These are phyloP conservation scores for Pythium chondricola DNA, from an alignment of 352 stramenopile species.

Conservation along the genomic window DNA sequence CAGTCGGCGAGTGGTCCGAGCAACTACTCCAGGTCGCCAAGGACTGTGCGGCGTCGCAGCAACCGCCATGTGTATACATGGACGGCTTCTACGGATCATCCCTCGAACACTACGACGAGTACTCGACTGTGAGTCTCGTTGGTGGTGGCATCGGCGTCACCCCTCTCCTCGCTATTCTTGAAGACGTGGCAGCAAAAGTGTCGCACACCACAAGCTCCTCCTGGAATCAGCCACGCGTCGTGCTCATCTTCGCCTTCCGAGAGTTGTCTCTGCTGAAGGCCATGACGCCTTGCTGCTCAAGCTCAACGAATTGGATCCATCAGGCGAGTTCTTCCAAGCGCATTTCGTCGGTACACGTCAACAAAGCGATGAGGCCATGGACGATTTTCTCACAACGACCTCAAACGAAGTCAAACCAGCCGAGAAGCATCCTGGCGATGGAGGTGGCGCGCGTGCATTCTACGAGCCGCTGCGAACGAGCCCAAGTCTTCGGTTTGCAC, in stretches of 20 bases:
- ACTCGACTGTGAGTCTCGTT: constrained; percentile 26
- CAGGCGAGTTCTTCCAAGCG: constrained; percentile 14
- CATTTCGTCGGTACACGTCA: background rate
- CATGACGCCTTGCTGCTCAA: constrained; percentile 11
- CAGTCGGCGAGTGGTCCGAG: constrained; percentile 32
- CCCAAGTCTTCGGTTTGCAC: constrained; percentile 23
- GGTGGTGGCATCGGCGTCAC: constrained; percentile 34
- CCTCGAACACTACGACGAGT: constrained; percentile 26
- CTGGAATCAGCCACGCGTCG: constrained; percentile 10
- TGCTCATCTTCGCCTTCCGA: constrained; percentile 31
- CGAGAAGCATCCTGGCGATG: background rate
- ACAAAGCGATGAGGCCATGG: background rate
- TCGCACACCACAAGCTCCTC: constrained; percentile 13
- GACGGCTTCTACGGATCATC: constrained; percentile 38
- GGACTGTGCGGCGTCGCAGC: constrained; percentile 21
- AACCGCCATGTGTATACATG: constrained; percentile 25
- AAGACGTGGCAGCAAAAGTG: constrained; percentile 25
- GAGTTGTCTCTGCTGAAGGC: constrained; percentile 30
- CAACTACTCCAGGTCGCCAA: constrained; percentile 24
- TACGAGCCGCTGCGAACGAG: constrained; percentile 52
- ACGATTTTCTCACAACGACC: background rate
- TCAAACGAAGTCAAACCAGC: background rate
- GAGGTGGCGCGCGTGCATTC: constrained; percentile 23
- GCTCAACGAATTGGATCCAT: constrained; percentile 23
- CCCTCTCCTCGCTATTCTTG: constrained; percentile 28